phyloP scores from a whole-genome alignment of 805 yeast genomes.

The Brettanomyces bruxellensis region DNA sequence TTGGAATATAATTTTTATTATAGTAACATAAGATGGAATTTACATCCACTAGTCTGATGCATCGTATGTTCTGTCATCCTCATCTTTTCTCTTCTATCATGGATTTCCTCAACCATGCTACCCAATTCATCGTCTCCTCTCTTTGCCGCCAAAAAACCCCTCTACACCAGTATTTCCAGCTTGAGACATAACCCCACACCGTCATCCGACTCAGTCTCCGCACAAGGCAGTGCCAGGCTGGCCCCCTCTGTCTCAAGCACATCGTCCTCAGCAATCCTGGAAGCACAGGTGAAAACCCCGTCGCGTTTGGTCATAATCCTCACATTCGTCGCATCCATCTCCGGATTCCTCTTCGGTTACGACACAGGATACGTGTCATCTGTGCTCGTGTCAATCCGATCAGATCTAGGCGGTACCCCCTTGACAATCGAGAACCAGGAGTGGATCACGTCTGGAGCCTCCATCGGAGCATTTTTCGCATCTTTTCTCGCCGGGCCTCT shows the following conservation, averaged over 20 bases:
- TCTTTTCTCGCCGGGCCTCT: slow-evolving; percentile 39
- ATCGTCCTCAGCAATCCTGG: slow-evolving; percentile 9
- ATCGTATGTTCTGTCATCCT: too few relatives aligned
- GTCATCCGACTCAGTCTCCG: too few relatives aligned
- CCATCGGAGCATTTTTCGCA: slow-evolving; percentile 46
- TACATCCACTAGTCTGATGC: too few relatives aligned
- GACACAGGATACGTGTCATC: slow-evolving; percentile 54
- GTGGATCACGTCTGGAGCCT: slow-evolving; percentile 45
- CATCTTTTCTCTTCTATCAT: too few relatives aligned
- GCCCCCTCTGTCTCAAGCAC: neutral
- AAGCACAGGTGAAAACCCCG: slow-evolving; percentile 19
- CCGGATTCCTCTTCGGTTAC: slow-evolving; percentile 55
- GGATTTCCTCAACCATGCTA: too few relatives aligned
- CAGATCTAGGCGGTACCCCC: slow-evolving; percentile 31
- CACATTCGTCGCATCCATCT: slow-evolving; percentile 42
- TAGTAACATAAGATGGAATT: too few relatives aligned
- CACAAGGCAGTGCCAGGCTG: neutral
- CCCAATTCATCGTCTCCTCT: too few relatives aligned
- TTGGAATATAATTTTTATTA: too few relatives aligned
- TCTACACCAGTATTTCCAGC: too few relatives aligned
- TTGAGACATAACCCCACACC: too few relatives aligned
- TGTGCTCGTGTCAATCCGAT: slow-evolving; percentile 43
- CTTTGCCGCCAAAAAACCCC: too few relatives aligned
- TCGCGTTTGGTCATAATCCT: slow-evolving; percentile 33
- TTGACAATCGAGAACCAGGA: slow-evolving; percentile 39